These are phyloP conservation scores for Pinus taeda DNA, from an alignment of 75 land plant genomes.

Conservation along the genomic window DNA sequence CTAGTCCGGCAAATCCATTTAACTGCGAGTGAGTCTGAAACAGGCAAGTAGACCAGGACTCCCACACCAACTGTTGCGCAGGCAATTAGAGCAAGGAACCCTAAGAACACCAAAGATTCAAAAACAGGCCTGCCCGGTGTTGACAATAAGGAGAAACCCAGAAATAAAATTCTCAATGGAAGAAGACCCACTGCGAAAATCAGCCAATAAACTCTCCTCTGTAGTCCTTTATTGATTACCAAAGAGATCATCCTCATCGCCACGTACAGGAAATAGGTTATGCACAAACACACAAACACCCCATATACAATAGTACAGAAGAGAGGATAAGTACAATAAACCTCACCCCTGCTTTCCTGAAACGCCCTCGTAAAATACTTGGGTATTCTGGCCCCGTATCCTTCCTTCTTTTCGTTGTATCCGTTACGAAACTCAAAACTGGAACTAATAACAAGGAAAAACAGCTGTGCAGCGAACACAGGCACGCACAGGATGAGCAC, in stretches of 20 bases:
- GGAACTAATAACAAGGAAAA: slow-evolving; percentile 66
- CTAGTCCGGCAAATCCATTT: slow-evolving; percentile 14
- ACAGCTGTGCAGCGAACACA: slow-evolving; percentile 63
- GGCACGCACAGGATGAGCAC: slow-evolving; percentile 47
- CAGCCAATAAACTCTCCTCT: slow-evolving; percentile 64
- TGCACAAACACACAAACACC: slow-evolving; percentile 52
- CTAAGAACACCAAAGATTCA: slow-evolving; percentile 55
- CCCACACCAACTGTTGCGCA: slow-evolving; percentile 52
- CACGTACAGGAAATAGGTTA: slow-evolving; percentile 58
- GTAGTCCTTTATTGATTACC: slow-evolving; percentile 80
- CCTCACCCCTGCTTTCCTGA: slow-evolving; percentile 9
- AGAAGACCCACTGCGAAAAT: slow-evolving; percentile 60
- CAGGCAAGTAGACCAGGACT: slow-evolving; percentile 63
- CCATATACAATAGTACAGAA: slow-evolving; percentile 70
- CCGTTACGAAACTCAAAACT: slow-evolving; percentile 29
- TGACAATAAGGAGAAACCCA: slow-evolving; percentile 79
- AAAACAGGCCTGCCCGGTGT: slow-evolving; percentile 29
- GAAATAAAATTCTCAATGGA: slow-evolving; percentile 69
- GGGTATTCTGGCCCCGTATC: slow-evolving; percentile 33
- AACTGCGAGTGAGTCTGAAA: slow-evolving; percentile 62
- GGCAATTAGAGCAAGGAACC: slow-evolving; percentile 48
- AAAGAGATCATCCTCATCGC: slow-evolving; percentile 64
- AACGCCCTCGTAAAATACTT: slow-evolving; percentile 55
- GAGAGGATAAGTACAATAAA: slow-evolving; percentile 76
- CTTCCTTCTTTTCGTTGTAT: slow-evolving; percentile 23